Conservation (phyloP, 441 rosid genomes). For the Cnidoscolus chayamansa region DNA sequence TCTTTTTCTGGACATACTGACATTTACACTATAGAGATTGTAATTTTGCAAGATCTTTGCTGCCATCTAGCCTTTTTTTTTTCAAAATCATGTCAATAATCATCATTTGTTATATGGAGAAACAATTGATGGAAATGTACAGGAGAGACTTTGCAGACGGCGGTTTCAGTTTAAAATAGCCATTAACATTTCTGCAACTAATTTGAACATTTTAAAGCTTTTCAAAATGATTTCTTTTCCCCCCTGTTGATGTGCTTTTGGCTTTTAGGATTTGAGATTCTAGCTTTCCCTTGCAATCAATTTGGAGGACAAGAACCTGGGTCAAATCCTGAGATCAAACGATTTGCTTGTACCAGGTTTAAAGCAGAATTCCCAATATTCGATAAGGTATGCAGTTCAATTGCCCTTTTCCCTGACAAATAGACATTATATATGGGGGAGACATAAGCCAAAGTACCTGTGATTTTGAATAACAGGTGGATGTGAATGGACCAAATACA, state of each 20-base stretch:
- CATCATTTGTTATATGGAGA: background rate
- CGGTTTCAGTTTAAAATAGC: background rate
- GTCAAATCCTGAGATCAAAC: conserved; percentile 64
- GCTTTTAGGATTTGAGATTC: conserved; percentile 69
- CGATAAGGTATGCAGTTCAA: conserved; percentile 46
- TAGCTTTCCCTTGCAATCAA: conserved; percentile 97
- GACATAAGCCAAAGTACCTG: background rate
- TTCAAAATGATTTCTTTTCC: background rate
- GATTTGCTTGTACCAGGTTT: conserved; percentile 62
- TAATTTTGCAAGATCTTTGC: background rate
- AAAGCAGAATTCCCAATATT: conserved; percentile 92
- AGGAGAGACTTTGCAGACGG: background rate
- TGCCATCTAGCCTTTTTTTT: background rate
- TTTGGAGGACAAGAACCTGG: conserved; percentile 90
- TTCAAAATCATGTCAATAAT: background rate
- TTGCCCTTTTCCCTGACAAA: background rate
- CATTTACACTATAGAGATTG: background rate
- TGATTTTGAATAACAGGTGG: conserved; percentile 42
- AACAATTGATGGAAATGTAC: background rate
- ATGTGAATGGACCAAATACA: conserved; percentile 78
- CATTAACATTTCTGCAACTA: background rate
- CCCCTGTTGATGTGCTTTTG: background rate
- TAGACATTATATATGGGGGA: background rate
- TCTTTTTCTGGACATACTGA: background rate
- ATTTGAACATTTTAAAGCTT: background rate